Evolutionary conservation across 148 eudicot species (phyloP).

Genomic region (Rhododendron kiyosumense): DNA sequence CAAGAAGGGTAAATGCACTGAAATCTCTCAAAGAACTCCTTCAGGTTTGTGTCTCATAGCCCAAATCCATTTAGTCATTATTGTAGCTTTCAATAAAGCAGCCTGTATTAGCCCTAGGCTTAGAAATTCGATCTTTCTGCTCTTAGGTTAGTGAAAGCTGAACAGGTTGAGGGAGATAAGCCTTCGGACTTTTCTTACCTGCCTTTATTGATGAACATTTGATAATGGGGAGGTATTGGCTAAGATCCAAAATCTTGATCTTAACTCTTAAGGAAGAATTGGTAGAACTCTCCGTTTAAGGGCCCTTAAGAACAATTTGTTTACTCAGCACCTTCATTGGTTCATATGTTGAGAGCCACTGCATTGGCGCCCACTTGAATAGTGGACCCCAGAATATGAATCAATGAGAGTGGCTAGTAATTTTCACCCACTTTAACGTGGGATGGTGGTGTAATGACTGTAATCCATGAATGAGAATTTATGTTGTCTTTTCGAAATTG

Average conservation of each 20-base stretch:
- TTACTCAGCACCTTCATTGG: neutral
- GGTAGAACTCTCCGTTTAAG: neutral
- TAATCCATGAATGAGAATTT: neutral
- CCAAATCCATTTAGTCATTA: neutral
- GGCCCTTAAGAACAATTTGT: neutral
- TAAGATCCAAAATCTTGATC: neutral
- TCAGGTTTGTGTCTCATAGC: conserved; percentile 35
- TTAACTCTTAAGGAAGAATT: neutral
- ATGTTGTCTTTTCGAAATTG: neutral
- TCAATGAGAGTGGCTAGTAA: neutral
- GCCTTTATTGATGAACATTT: neutral
- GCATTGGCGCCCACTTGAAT: neutral
- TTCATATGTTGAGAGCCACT: neutral
- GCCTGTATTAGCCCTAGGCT: neutral
- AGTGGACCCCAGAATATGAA: neutral
- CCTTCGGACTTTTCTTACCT: neutral
- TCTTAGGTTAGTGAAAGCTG: neutral
- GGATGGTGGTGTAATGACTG: neutral
- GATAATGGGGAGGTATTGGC: neutral
- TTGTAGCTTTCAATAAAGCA: neutral
- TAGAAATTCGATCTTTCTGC: neutral
- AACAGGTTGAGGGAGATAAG: neutral
- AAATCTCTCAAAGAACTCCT: conserved; percentile 33
- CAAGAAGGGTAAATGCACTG: conserved; percentile 8
- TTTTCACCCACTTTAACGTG: neutral